phyloP scores from a whole-genome alignment of 345 rosid genomes.

The Bretschneidera sinensis region DNA sequence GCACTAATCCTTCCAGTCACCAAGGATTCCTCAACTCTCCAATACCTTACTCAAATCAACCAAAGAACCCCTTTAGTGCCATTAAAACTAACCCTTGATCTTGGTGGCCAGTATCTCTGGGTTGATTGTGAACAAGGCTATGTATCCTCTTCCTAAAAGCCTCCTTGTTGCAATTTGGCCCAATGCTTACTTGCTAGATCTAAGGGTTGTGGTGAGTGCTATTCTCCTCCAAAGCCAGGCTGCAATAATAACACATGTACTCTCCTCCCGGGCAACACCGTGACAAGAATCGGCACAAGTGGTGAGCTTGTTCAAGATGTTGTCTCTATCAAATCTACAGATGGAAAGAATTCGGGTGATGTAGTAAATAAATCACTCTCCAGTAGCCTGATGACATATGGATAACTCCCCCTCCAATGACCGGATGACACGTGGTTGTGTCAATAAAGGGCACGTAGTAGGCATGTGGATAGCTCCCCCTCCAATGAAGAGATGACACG shows the following conservation, averaged over 20 bases:
- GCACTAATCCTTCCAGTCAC: conserved; percentile 37
- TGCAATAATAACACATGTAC: conserved; percentile 47
- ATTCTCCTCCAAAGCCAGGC: conserved; percentile 33
- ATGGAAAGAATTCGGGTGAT: conserved; percentile 39
- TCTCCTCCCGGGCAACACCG: conserved; percentile 31
- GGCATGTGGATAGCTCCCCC: too few relatives aligned
- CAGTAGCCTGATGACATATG: too few relatives aligned
- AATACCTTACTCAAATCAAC: conserved; percentile 26
- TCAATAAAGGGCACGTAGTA: too few relatives aligned
- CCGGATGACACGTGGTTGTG: too few relatives aligned
- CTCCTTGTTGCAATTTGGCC: conserved; percentile 31
- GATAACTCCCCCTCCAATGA: too few relatives aligned
- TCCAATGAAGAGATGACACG: too few relatives aligned
- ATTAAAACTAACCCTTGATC: conserved; percentile 33
- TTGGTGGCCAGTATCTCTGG: conserved; percentile 46
- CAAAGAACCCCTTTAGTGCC: conserved; percentile 40
- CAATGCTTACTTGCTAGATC: conserved; percentile 31
- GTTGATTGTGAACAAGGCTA: conserved; percentile 40
- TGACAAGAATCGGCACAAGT: conserved; percentile 5
- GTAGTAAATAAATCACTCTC: too few relatives aligned
- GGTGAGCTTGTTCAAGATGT: conserved; percentile 41
- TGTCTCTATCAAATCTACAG: conserved; percentile 32
- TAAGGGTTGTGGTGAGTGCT: conserved; percentile 19
- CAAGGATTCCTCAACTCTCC: conserved; percentile 33
- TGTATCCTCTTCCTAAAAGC: conserved; percentile 37